Evolutionary conservation across 345 rosid species (phyloP), one percentile per base, ranked within the genome.

Genomic region (Excoecaria cochinchinensis): DNA sequence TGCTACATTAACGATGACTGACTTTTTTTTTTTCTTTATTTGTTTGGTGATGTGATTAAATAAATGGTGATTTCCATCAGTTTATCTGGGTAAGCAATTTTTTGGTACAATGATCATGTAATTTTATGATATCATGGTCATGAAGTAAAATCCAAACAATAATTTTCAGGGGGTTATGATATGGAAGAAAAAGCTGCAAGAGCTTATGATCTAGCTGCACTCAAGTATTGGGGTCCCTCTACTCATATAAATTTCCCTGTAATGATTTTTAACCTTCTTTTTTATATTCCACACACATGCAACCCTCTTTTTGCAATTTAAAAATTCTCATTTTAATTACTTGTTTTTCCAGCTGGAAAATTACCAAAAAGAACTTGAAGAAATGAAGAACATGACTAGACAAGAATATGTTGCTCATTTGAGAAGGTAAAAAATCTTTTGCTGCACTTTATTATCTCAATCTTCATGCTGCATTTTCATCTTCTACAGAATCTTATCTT

Each of bases 181-280:
- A 87, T 90, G 95, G 99, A 95, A 86, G 99, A 92, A 84, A 92
- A 91, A 85, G 99, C 99, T 82, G 99, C 97, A 73, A 87, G 97
- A 83, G 92, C 99, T 46, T 95, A 95, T 83, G 99, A 92, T 86
- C 87, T 88, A 68, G 99, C 99, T 81, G 98, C 99, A 75, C 90
- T 95, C 86, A 95, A 95, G 91, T 95, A 95, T 81, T 92, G 99
- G 98, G 99, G 99, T 73, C 93, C 95, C 76, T 85, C 95, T 36
- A 90, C 99, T 61, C 97, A 91, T 78, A 90, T 89, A 69, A 92
- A 95, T 82, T 95, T 90, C 85, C 82, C 97, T 15, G 97, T 95
- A 91, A 82, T 69, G 64, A 78, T 74, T 72, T 64, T 62, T 15
- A 13, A 17, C 67, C 52, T 60, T 65, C 47, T 65, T 50, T 25